A percentile compares a stretch with the other conserved stretches of the same genome.
These are phyloP conservation scores for Microcos paniculata DNA, from an alignment of 345 rosid genomes.

Conservation along the genomic window DNA sequence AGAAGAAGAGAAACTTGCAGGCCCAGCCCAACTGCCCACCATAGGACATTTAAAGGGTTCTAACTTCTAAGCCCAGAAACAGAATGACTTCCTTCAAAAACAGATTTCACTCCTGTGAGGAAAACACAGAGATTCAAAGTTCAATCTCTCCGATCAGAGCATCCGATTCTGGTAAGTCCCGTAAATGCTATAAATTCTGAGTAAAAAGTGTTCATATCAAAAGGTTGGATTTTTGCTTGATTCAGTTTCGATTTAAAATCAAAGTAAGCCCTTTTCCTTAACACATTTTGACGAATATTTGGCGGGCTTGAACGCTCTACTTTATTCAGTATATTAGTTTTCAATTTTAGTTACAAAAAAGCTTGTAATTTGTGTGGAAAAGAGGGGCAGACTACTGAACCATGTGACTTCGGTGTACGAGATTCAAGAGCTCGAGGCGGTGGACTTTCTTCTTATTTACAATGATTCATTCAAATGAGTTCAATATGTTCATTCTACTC, in stretches of 20 bases:
- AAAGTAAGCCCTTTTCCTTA: not conserved
- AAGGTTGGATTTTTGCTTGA: not conserved
- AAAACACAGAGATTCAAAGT: not conserved
- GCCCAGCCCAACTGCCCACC: constrained; percentile 1
- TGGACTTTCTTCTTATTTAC: not conserved
- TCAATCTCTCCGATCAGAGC: not conserved
- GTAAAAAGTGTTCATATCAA: not conserved
- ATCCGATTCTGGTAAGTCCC: constrained; percentile 3
- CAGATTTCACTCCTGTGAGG: not conserved
- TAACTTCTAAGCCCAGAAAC: not conserved
- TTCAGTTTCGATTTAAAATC: not conserved
- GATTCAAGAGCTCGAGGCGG: constrained; percentile 7
- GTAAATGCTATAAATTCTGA: not conserved
- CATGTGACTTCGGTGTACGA: not conserved
- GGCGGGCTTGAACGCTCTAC: not conserved
- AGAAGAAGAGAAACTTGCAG: too few species aligned
- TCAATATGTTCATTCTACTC: constrained; percentile 19
- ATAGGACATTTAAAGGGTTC: not conserved
- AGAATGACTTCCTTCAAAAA: not conserved
- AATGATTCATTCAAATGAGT: constrained; percentile 21
- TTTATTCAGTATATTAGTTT: not conserved
- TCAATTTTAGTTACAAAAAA: not conserved
- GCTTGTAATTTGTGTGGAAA: not conserved
- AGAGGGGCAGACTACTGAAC: not conserved
- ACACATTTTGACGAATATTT: not conserved